These are phyloP conservation scores for Tulasnella sp. DNA, from an alignment of 768 basidiomycete species.

Conservation along the genomic window DNA sequence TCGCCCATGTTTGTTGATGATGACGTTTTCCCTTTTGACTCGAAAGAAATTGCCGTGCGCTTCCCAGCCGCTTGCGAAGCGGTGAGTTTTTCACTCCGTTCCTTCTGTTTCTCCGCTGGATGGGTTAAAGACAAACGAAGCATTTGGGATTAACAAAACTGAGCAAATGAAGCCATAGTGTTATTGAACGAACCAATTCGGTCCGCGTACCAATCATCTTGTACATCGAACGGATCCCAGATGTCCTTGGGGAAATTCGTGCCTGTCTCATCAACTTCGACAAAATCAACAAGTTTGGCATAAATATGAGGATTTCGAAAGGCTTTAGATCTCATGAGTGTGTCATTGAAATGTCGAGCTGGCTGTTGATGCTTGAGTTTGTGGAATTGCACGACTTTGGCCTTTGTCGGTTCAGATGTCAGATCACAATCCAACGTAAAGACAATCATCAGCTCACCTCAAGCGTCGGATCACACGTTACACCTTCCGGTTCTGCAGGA, in stretches of 20 bases:
- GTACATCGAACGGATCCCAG: constrained; percentile 62
- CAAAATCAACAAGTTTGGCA: constrained; percentile 87
- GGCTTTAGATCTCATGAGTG: constrained; percentile 81
- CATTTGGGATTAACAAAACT: too few species aligned
- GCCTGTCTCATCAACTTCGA: constrained; percentile 80
- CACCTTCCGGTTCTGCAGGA: constrained; percentile 41
- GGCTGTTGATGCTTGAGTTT: constrained; percentile 43
- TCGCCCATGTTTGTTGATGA: too few species aligned
- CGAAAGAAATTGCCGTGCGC: constrained; percentile 53
- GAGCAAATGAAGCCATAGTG: background rate
- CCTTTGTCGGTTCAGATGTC: constrained; percentile 34
- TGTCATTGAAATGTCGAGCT: constrained; percentile 91
- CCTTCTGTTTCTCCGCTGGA: constrained; percentile 50
- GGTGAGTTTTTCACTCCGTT: constrained; percentile 50
- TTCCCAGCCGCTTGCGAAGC: constrained; percentile 43
- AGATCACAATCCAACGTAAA: background rate
- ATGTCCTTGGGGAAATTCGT: constrained; percentile 65
- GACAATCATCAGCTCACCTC: constrained; percentile 33
- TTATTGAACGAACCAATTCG: constrained; percentile 52
- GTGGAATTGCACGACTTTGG: constrained; percentile 73
- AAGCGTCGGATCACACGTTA: constrained; percentile 49
- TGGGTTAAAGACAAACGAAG: background rate
- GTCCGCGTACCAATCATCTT: constrained; percentile 63
- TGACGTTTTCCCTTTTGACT: background rate
- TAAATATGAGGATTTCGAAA: constrained; percentile 98